These are phyloP conservation scores for Lecanicillium sp. DNA, from an alignment of 2,329 filamentous ascomycete genomes.

Conservation along the genomic window DNA sequence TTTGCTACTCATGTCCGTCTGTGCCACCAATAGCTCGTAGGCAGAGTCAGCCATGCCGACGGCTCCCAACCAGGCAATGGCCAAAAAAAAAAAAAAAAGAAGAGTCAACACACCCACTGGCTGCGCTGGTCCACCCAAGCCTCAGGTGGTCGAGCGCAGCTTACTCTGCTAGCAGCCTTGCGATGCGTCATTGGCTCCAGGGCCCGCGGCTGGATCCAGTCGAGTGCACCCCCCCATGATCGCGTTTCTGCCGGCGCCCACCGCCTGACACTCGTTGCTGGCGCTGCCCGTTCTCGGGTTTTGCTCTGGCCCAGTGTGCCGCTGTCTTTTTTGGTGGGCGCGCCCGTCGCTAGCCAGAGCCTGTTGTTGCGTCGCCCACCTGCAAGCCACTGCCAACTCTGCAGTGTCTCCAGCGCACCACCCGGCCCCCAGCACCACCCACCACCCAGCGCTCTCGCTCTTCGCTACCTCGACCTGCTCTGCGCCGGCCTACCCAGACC, in stretches of 20 bases:
- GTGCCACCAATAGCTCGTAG: no score
- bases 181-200: conserved; percentile 13
- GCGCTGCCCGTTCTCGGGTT: conserved; percentile 11
- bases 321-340: neutral
- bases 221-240: conserved; percentile 13
- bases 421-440: neutral
- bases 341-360: neutral
- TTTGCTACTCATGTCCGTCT: no score
- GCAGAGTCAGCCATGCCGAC: no score
- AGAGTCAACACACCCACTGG: no score
- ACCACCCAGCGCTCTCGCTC: neutral
- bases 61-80: no score
- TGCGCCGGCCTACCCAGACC: conserved; percentile 7
- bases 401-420: neutral
- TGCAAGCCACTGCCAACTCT: neutral
- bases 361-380: neutral
- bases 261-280: neutral
- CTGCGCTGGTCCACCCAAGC: no score
- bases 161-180: conserved; percentile 1
- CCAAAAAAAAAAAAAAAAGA: no score
- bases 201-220: conserved; percentile 8
- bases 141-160: no score
- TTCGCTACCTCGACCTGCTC: conserved; percentile 1
- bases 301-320: conserved; percentile 1
- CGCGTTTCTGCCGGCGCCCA: conserved; percentile 11